Evolutionary conservation across 108 stramenopile species (phyloP), one percentile per base, ranked within the genome.

Genomic region (Conticribra guillardii): DNA sequence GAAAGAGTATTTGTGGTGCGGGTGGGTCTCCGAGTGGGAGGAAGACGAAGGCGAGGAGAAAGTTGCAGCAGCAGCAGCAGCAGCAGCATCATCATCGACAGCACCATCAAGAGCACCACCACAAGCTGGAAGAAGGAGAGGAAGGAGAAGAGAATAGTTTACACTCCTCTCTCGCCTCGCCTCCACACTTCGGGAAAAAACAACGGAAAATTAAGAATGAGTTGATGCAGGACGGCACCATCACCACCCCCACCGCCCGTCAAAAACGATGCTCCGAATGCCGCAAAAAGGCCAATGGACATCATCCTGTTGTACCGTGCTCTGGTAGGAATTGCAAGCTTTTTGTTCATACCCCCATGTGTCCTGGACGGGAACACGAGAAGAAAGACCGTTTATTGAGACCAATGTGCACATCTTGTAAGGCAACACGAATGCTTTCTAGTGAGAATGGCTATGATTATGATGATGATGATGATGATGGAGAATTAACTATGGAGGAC

Each of bases 1-100:
- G 55, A 64, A 79, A 45, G 33, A 41, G 48, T 33, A 60, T 41
- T 24, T 5, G 37, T 41, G 37, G 37, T 41, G n/a, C 64, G 76
- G 29, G 37, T 31, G 47, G 21, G 45, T 24, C 16, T 50, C 56
- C 3, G 44, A 22, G 15, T 31, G 27, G 37, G 31, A 71, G 48
- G 41, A 61, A 60, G 70, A 64, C 29, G 45, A 81, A 62, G 49
- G 46, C 44, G 30, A 55, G 26, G 49, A 70, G 64, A 18, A 31
- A 19, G 30, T n/a, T n/a, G n/a, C n/a, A n/a, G n/a, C n/a, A n/a
- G n/a, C n/a, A n/a, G n/a, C n/a, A n/a, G n/a, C n/a, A n/a, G n/a
- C n/a, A n/a, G n/a, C n/a, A n/a, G n/a, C n/a, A n/a, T n/a, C n/a
- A n/a, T n/a, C n/a, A n/a, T n/a, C n/a, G n/a, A n/a, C n/a, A n/a